Conservation (phyloP, 2,329 filamentous ascomycete genomes). For the Diaporthe capsici region DNA sequence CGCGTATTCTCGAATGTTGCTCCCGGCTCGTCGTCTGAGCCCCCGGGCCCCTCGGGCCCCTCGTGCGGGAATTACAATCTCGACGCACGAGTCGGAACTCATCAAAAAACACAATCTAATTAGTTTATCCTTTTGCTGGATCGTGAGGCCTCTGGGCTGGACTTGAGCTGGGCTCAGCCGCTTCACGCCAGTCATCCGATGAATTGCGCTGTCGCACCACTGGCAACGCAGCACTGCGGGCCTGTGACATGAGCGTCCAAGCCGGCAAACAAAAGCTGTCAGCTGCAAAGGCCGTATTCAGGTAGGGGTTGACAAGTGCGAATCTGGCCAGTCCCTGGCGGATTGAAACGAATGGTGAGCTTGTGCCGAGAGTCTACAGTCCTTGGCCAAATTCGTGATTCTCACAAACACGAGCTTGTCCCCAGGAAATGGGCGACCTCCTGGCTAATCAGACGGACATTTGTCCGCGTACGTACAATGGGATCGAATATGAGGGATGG, state of each 20-base stretch:
- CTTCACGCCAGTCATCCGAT: slow-evolving; percentile 17
- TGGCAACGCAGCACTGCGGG: background rate
- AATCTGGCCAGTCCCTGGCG: background rate
- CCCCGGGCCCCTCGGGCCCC: background rate
- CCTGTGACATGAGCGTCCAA: background rate
- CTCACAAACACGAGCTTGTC: background rate
- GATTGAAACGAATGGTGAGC: background rate
- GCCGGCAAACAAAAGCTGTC: background rate
- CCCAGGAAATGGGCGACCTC: background rate
- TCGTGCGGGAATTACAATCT: background rate
- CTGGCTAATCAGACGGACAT: background rate
- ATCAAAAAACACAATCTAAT: slow-evolving; percentile 4
- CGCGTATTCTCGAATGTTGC: background rate
- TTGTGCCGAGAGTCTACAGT: background rate
- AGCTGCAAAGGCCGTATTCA: background rate
- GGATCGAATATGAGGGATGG: background rate
- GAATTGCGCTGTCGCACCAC: slow-evolving; percentile 18
- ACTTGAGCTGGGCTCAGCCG: background rate
- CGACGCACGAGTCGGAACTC: slow-evolving; percentile 18
- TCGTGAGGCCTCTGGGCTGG: slow-evolving; percentile 8
- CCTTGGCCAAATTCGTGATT: background rate
- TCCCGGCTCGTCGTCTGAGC: background rate
- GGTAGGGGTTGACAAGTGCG: background rate
- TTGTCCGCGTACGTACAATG: background rate
- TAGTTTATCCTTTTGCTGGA: background rate